Base-by-base conservation (phyloP, 331 rosid species). In the Quercus tomentella region DNA sequence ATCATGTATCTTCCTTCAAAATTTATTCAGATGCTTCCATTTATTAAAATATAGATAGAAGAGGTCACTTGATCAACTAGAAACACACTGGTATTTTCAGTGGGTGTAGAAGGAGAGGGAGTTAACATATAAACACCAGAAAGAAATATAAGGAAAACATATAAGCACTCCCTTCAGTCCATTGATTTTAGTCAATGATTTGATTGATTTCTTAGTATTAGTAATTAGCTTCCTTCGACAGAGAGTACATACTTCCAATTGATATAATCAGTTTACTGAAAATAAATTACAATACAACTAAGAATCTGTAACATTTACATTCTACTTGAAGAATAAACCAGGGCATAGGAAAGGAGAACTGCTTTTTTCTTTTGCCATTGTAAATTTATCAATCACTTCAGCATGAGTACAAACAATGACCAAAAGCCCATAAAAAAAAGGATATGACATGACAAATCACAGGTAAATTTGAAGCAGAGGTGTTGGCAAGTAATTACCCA, bases 401-500 rank as follows among this genome's bases (percentile, higher is more conserved):
- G 63, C 28, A 69, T 21, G 25, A 57, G 17, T 33, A 14, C 74
- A 33, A 73, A 56, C 54, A 60, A 65, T 62, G 45, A 74, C 37
- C 33, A 56, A 66, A 69, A 37, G n/a, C 22, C 11, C 25, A 49
- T 9, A 55, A 26, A 35, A 62, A 21, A 26, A 72, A 25, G 60
- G 43, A 86, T 45, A 61, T 49, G 25, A 25, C 43, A 77, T 22
- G 52, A 16, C 31, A 73, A 72, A 51, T 45, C n/a, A 41, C 21
- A 72, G 23, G 10, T 22, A 6, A 70, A n/a, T 30, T 63, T 15
- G 33, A 69, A 49, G 45, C 31, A 17, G 18, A 70, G 65, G 69
- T 72, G 79, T 23, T 15, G 21, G 21, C 60, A 78, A 31, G 62
- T 26, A 79, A 81, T 82, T 87, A 90, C 98, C 98, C 98, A 68